A percentile compares a stretch with the other conserved stretches of the same genome.
phyloP scores from a whole-genome alignment of 352 stramenopile genomes.

The Globisporangium emineosum region DNA sequence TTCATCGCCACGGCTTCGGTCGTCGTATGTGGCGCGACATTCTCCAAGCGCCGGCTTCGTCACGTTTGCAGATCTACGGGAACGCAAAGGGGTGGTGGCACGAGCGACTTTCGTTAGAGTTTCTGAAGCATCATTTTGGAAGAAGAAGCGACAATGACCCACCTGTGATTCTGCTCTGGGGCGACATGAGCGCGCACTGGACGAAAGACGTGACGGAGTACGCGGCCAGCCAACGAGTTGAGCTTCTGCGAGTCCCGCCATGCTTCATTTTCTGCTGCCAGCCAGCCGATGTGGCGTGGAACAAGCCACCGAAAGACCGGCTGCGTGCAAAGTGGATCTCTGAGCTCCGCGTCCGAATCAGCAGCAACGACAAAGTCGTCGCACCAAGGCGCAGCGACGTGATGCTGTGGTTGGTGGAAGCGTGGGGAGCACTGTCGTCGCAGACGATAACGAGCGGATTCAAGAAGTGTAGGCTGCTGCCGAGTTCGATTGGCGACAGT shows the following conservation, averaged over 20 bases:
- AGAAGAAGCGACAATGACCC: neutral
- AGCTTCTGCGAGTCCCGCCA: neutral
- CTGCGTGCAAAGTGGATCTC: neutral
- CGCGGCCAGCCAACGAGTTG: neutral
- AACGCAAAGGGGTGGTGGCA: neutral
- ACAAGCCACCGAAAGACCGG: neutral
- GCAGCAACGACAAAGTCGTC: neutral
- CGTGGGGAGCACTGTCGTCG: neutral
- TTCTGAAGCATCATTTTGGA: conserved; percentile 2
- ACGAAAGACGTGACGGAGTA: neutral
- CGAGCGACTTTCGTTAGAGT: conserved; percentile 1
- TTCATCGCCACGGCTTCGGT: neutral
- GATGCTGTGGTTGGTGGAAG: neutral
- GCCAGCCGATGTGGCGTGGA: neutral
- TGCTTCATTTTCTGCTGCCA: neutral
- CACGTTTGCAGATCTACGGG: neutral
- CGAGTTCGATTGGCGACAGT: neutral
- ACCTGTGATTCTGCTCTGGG: conserved; percentile 3
- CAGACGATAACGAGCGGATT: neutral
- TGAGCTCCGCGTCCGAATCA: neutral
- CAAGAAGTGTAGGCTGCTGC: neutral
- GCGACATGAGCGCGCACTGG: conserved; percentile 4
- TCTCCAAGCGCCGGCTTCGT: neutral
- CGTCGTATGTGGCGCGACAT: neutral
- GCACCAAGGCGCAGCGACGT: neutral